These are phyloP conservation scores for Yarrowia yakushimensis DNA, from an alignment of 805 yeast genomes.

Conservation along the genomic window DNA sequence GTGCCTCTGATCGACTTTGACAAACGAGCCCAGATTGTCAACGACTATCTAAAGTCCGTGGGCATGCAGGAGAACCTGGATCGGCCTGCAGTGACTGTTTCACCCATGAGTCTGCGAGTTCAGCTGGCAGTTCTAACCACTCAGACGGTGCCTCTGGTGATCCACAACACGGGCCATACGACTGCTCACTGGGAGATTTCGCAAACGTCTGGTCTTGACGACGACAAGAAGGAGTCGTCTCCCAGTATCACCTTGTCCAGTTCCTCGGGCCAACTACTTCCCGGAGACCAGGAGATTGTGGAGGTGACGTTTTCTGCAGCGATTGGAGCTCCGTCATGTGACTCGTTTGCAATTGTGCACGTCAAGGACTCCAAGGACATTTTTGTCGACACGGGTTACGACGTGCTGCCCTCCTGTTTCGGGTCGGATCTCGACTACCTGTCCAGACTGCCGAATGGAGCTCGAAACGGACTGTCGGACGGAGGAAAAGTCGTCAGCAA, in stretches of 20 bases:
- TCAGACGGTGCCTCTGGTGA: conserved; percentile 31
- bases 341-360: conserved; percentile 32
- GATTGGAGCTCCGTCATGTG: neutral
- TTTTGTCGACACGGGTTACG: conserved; percentile 34
- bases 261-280: neutral
- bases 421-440: conserved; percentile 36
- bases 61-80: conserved; percentile 47
- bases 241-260: neutral
- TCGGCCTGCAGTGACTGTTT: conserved; percentile 43
- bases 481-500: conserved; percentile 29
- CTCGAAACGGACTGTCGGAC: conserved; percentile 27
- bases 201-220: conserved; percentile 29
- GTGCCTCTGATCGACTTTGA: conserved; percentile 41
- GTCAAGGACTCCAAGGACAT: conserved; percentile 37
- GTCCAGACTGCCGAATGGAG: conserved; percentile 32
- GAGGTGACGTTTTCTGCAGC: conserved; percentile 8
- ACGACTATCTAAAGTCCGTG: conserved; percentile 41
- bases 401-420: conserved; percentile 35
- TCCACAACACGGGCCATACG: conserved; percentile 42
- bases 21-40: conserved; percentile 39
- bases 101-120: conserved; percentile 37
- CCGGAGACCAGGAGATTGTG: conserved; percentile 5
- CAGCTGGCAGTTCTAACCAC: conserved; percentile 34
- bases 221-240: conserved; percentile 30
- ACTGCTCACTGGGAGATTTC: conserved; percentile 42